Evolutionary conservation across 2,329 filamentous ascomycete genomes (phyloP).

Genomic region (Pseudogymnoascus sp.): DNA sequence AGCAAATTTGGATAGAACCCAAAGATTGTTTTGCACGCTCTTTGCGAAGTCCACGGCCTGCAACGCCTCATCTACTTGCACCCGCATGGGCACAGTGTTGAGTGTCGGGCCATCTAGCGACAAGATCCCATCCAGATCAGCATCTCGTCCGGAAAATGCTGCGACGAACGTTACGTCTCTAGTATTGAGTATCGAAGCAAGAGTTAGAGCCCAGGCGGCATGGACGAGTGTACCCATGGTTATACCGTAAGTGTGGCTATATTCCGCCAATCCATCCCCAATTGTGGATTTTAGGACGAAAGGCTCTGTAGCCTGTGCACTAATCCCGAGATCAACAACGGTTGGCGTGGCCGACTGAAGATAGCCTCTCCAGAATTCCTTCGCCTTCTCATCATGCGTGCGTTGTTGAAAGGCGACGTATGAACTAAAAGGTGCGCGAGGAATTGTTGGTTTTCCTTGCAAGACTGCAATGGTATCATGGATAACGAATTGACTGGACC

Average conservation of each 20-base stretch:
- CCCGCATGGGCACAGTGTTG: neutral
- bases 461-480: neutral
- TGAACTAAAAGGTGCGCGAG: neutral
- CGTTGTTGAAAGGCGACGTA: neutral
- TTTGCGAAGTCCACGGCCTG: neutral
- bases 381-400: neutral
- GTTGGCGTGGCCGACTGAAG: slow-evolving; percentile 1
- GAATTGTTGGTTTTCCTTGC: neutral
- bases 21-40: neutral
- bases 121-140: neutral
- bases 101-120: slow-evolving; percentile 8
- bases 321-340: neutral
- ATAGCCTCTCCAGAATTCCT: slow-evolving; percentile 4
- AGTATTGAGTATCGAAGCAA: slow-evolving; percentile 2
- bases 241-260: neutral
- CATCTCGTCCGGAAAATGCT: slow-evolving; percentile 3
- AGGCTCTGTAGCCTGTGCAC: neutral
- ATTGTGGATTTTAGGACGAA: neutral
- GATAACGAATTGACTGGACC: slow-evolving; percentile 1
- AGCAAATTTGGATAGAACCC: neutral
- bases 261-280: neutral
- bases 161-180: slow-evolving; percentile 4
- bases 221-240: neutral
- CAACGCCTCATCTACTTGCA: neutral
- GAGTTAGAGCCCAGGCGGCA: slow-evolving; percentile 27